Base-by-base conservation (phyloP, 2,329 filamentous ascomycete species). In the Diaporthe vaccinii region DNA sequence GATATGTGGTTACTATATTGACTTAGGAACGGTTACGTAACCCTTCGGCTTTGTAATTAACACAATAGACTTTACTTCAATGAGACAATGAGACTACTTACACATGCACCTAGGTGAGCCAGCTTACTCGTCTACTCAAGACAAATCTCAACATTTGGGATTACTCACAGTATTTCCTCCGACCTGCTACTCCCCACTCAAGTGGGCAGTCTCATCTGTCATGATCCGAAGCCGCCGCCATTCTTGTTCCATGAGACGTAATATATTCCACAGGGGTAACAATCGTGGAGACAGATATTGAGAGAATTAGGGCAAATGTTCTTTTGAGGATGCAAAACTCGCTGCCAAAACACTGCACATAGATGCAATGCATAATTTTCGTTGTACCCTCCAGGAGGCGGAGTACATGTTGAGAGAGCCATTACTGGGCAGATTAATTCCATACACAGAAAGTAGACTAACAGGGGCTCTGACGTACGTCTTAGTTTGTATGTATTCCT, bases 31-130 rank as follows among this genome's bases (percentile, higher is more conserved):
- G 49, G n/a, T 17, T 44, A 2, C 5, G 15, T 17, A 25, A 41
- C 31, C 46, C 65, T 69, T 55, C 22, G 31, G 9, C 46, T 36
- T 69, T 69, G 65, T 55, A 69, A 69, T 69, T 69, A 69, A 34
- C 25, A 28, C 34, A 55, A 69, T 69, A 69, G 65, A 69, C n/a
- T 69, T 41, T 15, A 25, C 28, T 55, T 55, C 65, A 34, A 22
- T 41, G 31, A 41, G n/a, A 69, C 22, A 7, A 28, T 53, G 31
- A 49, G 61, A 46, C 17, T 22, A 28, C 2, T 49, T 65, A 41
- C 17, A n/a, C 3, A 28, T 62, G 39, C 20, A 14, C 8, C 17
- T 2, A 28, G n/a, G 1, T 22, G n/a, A 28, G 15, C 1, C 12
- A 17, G 17, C 28, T 15, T 20, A 14, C 46, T 39, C 7, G 4